Base-by-base conservation (phyloP, 1,284 basidiomycete species). In the Ceratobasidium sp. region DNA sequence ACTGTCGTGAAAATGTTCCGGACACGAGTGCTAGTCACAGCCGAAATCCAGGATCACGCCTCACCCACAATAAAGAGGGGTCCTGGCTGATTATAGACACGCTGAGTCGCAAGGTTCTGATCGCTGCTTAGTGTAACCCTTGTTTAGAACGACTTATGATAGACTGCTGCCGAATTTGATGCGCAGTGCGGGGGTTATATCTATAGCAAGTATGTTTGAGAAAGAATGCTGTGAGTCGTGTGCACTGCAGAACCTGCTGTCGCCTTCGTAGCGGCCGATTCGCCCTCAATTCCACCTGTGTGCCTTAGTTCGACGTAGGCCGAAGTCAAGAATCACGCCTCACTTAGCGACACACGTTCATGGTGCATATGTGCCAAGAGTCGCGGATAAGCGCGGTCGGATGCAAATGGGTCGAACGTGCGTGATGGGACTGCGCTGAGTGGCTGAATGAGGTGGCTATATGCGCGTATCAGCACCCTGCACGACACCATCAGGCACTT, bases 401-500 rank as follows among this genome's bases (percentile, higher is more conserved):
- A 73, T 48, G 59, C 70, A 73, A 73, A 62, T 50, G 13, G 20
- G 20, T 46, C 70, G 44, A 73, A 73, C 70, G 70, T 73, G 70
- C 44, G 70, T 38, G 20, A 28, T 9, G 38, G 15, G 59, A 44
- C 23, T 1, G 57, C 70, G 17, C 26, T 73, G 70, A 73, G 57
- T 62, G 70, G 70, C 69, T 61, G n/a, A 23, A 20, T 5, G 28
- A 42, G 20, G 33, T 44, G 42, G 56, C 42, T 73, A 62, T 73
- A 73, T 73, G 70, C 70, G 57, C 59, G n/a, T 26, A 28, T 46
- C 54, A 62, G n/a, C 42, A 52, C 17, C 28, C 6, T 61, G 42
- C 26, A 26, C 54, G 40, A 40, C 44, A 15, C 7, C 44, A 50
- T 33, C 70, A 73, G 70, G 70, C 56, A 73, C 70, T 50, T 50